These are phyloP conservation scores for Hypomontagnella submonticulosa DNA, from an alignment of 495 filamentous ascomycete genomes.

Conservation along the genomic window DNA sequence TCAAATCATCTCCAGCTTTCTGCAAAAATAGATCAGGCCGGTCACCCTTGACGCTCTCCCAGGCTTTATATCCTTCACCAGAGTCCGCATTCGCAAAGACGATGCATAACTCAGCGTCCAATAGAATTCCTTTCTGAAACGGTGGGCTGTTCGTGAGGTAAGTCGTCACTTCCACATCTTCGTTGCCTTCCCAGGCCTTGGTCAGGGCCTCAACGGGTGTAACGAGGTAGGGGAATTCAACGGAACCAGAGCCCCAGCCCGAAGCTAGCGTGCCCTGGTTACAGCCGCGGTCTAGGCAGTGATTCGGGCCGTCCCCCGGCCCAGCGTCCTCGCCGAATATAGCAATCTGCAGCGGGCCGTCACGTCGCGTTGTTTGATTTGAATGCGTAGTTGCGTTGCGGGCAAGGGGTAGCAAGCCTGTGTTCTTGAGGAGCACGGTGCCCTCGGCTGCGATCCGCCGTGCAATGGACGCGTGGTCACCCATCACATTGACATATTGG, in stretches of 20 bases:
- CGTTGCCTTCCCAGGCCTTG: slow-evolving; percentile 64
- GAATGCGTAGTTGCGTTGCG: slow-evolving; percentile 59
- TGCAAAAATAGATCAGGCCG: slow-evolving; percentile 83
- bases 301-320: slow-evolving; percentile 74
- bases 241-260: slow-evolving; percentile 92
- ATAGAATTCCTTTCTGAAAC: slow-evolving; percentile 50
- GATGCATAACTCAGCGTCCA: slow-evolving; percentile 72
- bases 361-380: slow-evolving; percentile 45
- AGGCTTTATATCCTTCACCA: slow-evolving; percentile 72
- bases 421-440: slow-evolving; percentile 86
- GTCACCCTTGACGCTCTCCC: slow-evolving; percentile 76
- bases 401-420: slow-evolving; percentile 70
- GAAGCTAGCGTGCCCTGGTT: slow-evolving; percentile 85
- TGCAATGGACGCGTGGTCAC: slow-evolving; percentile 75
- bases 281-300: slow-evolving; percentile 78
- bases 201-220: slow-evolving; percentile 75
- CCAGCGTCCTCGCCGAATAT: slow-evolving; percentile 90
- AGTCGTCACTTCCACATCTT: slow-evolving; percentile 68
- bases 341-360: slow-evolving; percentile 68
- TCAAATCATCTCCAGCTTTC: slow-evolving; percentile 78
- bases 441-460: slow-evolving; percentile 84
- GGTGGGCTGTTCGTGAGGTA: slow-evolving; percentile 67
- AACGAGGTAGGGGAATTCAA: slow-evolving; percentile 85
- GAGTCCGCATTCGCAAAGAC: slow-evolving; percentile 73
- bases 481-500: slow-evolving; percentile 76